Base-by-base conservation (phyloP, 495 filamentous ascomycete species). In the Penicillium silybi region DNA sequence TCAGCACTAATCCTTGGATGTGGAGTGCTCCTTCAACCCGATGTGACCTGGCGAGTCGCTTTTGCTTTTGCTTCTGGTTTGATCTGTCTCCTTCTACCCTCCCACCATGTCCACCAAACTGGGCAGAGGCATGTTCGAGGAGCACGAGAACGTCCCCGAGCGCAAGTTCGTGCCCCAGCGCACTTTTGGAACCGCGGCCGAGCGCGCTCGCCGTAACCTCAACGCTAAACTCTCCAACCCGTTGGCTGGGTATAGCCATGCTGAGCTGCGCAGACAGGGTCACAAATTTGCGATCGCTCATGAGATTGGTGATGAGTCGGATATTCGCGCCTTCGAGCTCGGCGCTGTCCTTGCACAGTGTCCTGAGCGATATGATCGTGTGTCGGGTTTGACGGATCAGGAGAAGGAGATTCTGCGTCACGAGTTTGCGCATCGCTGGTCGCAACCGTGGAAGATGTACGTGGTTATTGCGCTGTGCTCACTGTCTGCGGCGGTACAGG, bases 261-360 rank as follows among this genome's bases (percentile, higher is more conserved):
- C 79, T 7, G 77, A 85, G 53, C 69, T 93, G 15, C 74, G 71
- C 32, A 73, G 72, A 40, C 81, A 80, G 67, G 89, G 86, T 25
- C 83, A 81, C 41, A 74, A 72, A 3, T 92, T 88, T 63, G 86
- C 83, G 22, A 65, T 70, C n/a, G 74, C 78, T 23, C 74, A 88
- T 56, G 78, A 80, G 15, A 71, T 90, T 37, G 84, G 79, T 16
- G 79, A 82, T 44, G 67, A 72, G 23, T 66, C 72, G 5, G 87
- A 90, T 58, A 69, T 89, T 32, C 75, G 83, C 19, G 84, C 83
- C 17, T 88, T 95, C 62, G 78, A 80, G 38, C 76, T 88, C 50
- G 89, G 88, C 3, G 89, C 89, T 42, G 75, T 88, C 40, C 73
- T 92, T 46, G 85, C 85, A 4, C 81, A 86, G 38, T 67, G 80